Evolutionary conservation across 2,329 filamentous ascomycete genomes (phyloP), one percentile per base, ranked within the genome.

Genomic region (Apiospora koreana): DNA sequence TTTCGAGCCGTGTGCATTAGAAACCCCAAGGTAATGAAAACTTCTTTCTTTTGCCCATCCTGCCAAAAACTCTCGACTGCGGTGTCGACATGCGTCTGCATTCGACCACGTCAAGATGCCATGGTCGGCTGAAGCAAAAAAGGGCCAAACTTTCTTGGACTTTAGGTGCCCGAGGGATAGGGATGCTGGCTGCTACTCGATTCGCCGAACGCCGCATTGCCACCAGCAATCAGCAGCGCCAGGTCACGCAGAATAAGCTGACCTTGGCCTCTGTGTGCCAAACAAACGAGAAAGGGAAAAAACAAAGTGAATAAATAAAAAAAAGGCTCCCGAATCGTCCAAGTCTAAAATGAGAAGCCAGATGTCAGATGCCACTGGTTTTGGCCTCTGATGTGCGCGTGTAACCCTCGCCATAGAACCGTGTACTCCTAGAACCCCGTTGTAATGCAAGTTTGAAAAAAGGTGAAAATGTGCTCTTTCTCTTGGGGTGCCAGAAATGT

Each of bases 371-470:
- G 31, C 31, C 35, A 31, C 54, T 38, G 28, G 50, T 58, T 4
- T 38, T 62, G 31, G 54, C 54, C 9, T 62, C 54, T 38, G 54
- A 62, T 62, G 54, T 38, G 31, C 35, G 31, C 35, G 31, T 31
- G 35, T 38, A 62, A 35, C 42, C 38, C 45, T 31, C 65, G 42
- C 45, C 65, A 25, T 67, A 23, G 31, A 67, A 46, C 65, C 65
- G 45, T 67, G 65, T 67, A 67, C 65, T 67, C 65, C 65, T 67
- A 46, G 65, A 67, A 67, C 65, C 65, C 65, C 65, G 42, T 23
- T 43, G 45, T 46, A 67, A 67, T 67, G 65, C 65, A 67, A 67
- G 25, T 67, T 67, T 46, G 65, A 31, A 67, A 35, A 31, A 46
- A 42, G 14, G 41, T 46, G 25, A 67, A 62, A 38, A 35, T 67